A percentile compares a stretch with the other conserved stretches of the same genome.
phyloP scores from a whole-genome alignment of 345 rosid genomes.

The Capsella bursapastoris region DNA sequence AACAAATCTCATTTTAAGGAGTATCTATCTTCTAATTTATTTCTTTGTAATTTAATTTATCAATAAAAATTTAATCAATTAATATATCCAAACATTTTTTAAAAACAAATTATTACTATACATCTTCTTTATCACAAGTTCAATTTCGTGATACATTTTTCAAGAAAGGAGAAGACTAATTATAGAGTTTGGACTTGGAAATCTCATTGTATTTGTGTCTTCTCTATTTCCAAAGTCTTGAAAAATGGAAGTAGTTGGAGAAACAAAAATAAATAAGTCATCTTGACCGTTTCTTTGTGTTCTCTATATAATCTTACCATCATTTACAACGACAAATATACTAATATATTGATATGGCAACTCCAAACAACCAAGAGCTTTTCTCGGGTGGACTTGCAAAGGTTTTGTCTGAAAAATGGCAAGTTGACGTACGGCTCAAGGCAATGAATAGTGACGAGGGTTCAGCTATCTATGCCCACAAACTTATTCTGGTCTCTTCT shows the following conservation, averaged over 20 bases:
- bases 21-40: no score
- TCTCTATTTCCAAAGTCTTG: neutral
- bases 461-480: neutral
- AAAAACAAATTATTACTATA: no score
- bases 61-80: no score
- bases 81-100: no score
- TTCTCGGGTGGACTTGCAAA: slow-evolving; percentile 8
- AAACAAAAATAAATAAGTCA: neutral
- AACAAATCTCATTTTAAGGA: no score
- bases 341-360: neutral
- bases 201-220: neutral
- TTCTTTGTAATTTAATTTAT: no score
- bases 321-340: neutral
- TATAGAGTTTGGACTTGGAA: neutral
- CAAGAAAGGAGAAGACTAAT: neutral
- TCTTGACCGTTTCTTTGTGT: neutral
- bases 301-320: neutral
- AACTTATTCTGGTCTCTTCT: slow-evolving; percentile 3
- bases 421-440: neutral
- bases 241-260: neutral
- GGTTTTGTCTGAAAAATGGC: neutral
- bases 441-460: neutral
- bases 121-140: no score
- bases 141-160: neutral
- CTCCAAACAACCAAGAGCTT: neutral